Percentiles rank a stretch among this genome's conserved stretches.
These are phyloP conservation scores for Gynandropsis gynandra DNA, from an alignment of 345 rosid species.

Conservation along the genomic window DNA sequence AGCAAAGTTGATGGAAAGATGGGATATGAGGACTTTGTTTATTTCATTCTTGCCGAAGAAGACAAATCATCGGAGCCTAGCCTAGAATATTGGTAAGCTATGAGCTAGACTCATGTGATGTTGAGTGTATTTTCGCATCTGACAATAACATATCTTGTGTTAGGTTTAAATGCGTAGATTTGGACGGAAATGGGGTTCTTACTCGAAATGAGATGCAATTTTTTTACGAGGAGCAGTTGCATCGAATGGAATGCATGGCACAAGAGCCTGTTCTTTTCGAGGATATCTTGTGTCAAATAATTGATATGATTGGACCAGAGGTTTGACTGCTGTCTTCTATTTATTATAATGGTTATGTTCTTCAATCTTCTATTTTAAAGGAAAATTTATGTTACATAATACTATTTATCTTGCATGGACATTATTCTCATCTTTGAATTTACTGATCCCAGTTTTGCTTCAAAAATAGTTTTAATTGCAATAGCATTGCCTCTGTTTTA, in stretches of 20 bases:
- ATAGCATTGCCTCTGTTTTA: too few relatives aligned
- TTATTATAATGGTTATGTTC: neutral
- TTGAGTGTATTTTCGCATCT: too few relatives aligned
- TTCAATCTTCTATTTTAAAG: too few relatives aligned
- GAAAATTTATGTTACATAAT: too few relatives aligned
- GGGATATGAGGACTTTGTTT: slow-evolving; percentile 75
- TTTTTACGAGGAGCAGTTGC: slow-evolving; percentile 86
- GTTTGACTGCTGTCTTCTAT: slow-evolving; percentile 25
- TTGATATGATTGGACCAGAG: slow-evolving; percentile 87
- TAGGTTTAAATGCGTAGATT: slow-evolving; percentile 91
- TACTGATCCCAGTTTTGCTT: too few relatives aligned
- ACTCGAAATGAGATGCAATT: slow-evolving; percentile 79
- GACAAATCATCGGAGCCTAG: slow-evolving; percentile 64
- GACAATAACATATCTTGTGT: too few relatives aligned
- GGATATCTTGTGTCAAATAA: slow-evolving; percentile 78
- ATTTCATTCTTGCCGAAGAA: slow-evolving; percentile 69
- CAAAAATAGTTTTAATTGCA: too few relatives aligned
- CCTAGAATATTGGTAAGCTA: slow-evolving; percentile 55
- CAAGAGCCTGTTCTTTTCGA: slow-evolving; percentile 72
- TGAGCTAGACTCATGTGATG: too few relatives aligned
- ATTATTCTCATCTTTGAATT: too few relatives aligned
- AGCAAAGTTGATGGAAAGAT: slow-evolving; percentile 52
- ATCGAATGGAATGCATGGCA: slow-evolving; percentile 80
- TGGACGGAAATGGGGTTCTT: slow-evolving; percentile 76
- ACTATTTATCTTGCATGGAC: too few relatives aligned